Base-by-base conservation (phyloP, 179 eudicot species). In the Drosera spatulata region DNA sequence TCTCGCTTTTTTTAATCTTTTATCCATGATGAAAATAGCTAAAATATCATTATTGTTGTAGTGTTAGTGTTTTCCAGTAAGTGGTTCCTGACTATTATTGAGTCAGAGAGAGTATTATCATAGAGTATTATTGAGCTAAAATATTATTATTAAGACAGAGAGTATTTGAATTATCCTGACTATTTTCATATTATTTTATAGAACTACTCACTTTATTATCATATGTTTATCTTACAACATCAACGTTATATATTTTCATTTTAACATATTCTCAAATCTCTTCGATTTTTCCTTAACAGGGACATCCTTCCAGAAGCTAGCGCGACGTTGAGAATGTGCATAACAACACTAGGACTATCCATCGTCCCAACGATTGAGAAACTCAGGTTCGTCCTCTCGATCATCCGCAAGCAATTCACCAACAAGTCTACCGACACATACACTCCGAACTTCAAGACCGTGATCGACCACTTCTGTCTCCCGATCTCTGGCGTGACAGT, bases 381-480 rank as follows among this genome's bases (percentile, higher is more conserved):
- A n/a, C 12, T 82, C 1, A 66, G 69, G 59, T 80, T 77, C 52
- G 61, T 53, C 6, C 10, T 48, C 6, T 84, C 85, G 3, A 38
- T 80, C 8, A 3, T 72, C 15, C 49, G 57, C 71, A 86, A 79
- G 68, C 73, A 62, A 10, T 66, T 74, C 14, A 10, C 75, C 6
- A 66, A 67, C 64, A 82, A 82, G 50, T 73, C 78, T 5, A 52
- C 56, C 6, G 82, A 82, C 49, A 63, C 73, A 41, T 82, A 88
- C 57, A 61, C 82, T 54, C 96, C 91, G 0, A 71, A 86, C 53
- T 88, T 86, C 56, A 82, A 74, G 60, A 61, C 65, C 0, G 71
- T 60, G 33, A 64, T 88, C 14, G 80, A 65, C 38, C 96, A 88
- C 76, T 88, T 76, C 55, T 86, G 96, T 54, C 65, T 88, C 51